Base-by-base conservation (phyloP, 495 filamentous ascomycete genomes). In the Talaromyces thailandensis region DNA sequence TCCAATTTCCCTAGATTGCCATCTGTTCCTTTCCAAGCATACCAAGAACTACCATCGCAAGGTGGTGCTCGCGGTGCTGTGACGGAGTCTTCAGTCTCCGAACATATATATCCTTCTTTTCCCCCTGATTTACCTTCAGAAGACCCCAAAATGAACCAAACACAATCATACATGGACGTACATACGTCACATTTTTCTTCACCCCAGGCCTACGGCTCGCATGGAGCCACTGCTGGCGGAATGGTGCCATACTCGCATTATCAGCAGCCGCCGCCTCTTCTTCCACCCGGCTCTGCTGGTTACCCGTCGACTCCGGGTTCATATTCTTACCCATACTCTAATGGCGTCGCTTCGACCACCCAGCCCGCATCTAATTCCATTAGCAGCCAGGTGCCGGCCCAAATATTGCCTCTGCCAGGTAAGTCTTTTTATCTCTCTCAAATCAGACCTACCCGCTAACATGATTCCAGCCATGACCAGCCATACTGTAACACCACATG, bases 111-210 rank as follows among this genome's bases (percentile, higher is more conserved):
- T 12, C 43, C 43, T 48, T 48, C 43, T 6, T 48, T 21, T 21
- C 43, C 43, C 43, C 21, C 43, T 48, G 43, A 53, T 11, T 6
- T 24, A 53, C 50, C 48, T 21, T 31, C 55, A 31, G 18, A 57
- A 21, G 55, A 57, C 55, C 55, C 55, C 31, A 59, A 84, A 91
- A 96, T 98, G 91, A 96, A 97, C 76, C 86, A 89, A 68, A 78
- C 81, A 52, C 86, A 86, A 67, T 83, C 85, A 63, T 94, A 96
- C 68, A 88, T 92, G 85, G 93, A 95, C 65, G 91, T 87, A 53
- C 84, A 93, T 69, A 82, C 84, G 52, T 76, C 84, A 53, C 90
- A 96, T 72, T 85, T 96, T 81, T 92, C 92, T 63, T 83, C 87
- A 60, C 88, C 86, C 55, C 92, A 90, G 70, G 82, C 88, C 40